A percentile compares a stretch with the other conserved stretches of the same genome.
phyloP scores from a whole-genome alignment of 2,329 filamentous ascomycete species.

The Xylaria sp. region DNA sequence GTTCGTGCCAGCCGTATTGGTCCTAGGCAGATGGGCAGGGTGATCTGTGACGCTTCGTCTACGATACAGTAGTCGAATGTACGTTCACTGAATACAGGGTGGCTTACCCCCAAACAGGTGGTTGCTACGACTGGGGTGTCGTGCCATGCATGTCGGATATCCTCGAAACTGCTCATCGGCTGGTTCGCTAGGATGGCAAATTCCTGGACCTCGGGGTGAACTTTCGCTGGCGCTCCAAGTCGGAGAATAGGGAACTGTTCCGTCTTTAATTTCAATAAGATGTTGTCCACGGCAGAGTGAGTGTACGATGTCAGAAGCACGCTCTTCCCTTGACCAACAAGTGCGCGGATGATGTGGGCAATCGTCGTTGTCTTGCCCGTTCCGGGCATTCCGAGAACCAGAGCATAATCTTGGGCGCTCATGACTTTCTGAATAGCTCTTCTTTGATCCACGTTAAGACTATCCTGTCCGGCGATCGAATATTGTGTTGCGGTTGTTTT shows the following conservation, averaged over 20 bases:
- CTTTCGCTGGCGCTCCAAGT: slow-evolving; percentile 84
- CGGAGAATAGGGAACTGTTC: slow-evolving; percentile 83
- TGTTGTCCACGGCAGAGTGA: slow-evolving; percentile 98
- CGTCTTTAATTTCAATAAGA: slow-evolving; percentile 86
- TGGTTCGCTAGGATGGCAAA: slow-evolving; percentile 84
- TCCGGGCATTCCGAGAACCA: slow-evolving; percentile 98
- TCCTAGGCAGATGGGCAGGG: slow-evolving; percentile 90
- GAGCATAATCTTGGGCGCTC: slow-evolving; percentile 91
- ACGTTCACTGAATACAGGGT: slow-evolving; percentile 86
- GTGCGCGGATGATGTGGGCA: slow-evolving; percentile 91
- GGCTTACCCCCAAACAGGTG: slow-evolving; percentile 91
- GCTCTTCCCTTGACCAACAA: slow-evolving; percentile 89
- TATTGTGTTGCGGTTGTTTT: slow-evolving; percentile 72
- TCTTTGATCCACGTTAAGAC: slow-evolving; percentile 87
- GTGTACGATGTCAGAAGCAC: slow-evolving; percentile 96
- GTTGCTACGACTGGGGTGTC: slow-evolving; percentile 90
- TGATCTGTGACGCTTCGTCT: slow-evolving; percentile 97
- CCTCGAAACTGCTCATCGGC: slow-evolving; percentile 80
- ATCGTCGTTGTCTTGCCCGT: slow-evolving; percentile 99
- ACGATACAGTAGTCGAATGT: slow-evolving; percentile 98
- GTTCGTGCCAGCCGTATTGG: slow-evolving; percentile 92
- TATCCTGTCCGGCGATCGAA: slow-evolving; percentile 68
- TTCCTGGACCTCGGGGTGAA: slow-evolving; percentile 86
- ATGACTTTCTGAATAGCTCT: slow-evolving; percentile 93
- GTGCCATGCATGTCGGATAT: slow-evolving; percentile 85